phyloP scores from a whole-genome alignment of 495 filamentous ascomycete species.

The Penicillium cataractarum region DNA sequence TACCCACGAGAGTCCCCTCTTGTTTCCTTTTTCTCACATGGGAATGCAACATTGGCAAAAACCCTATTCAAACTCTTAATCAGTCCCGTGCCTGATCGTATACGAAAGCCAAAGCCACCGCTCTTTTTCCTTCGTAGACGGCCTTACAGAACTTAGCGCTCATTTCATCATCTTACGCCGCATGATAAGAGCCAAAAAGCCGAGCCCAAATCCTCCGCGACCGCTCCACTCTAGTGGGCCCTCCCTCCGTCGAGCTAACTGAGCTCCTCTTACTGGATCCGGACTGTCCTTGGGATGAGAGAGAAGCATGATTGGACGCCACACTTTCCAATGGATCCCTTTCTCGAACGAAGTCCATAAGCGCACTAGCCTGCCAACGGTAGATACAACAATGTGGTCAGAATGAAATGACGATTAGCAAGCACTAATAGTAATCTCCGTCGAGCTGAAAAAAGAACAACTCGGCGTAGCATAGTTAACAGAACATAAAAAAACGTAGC shows the following conservation, averaged over 20 bases:
- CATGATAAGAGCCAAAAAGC: slow-evolving; percentile 11
- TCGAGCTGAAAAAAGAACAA: not conserved
- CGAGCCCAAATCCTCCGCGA: not conserved
- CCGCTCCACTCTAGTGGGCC: not conserved
- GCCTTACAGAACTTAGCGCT: not conserved
- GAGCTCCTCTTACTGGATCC: slow-evolving; percentile 1
- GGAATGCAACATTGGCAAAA: not conserved
- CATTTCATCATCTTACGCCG: not conserved
- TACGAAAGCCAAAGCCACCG: not conserved
- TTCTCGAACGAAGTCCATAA: not conserved
- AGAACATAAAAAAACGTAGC: not conserved
- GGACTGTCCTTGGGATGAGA: not conserved
- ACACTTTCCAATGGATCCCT: not conserved
- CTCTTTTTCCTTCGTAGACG: not conserved
- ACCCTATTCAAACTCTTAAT: not conserved
- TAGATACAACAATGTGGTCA: not conserved
- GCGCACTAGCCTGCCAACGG: slow-evolving; percentile 1
- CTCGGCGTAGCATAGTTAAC: not conserved
- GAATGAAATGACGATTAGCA: slow-evolving; percentile 4
- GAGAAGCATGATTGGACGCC: not conserved
- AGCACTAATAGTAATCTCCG: not conserved
- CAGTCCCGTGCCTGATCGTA: not conserved
- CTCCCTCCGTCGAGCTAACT: not conserved
- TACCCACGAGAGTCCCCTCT: not conserved
- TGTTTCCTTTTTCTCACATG: not conserved